Evolutionary conservation across 805 yeast genomes (phyloP), one percentile per base, ranked within the genome.

Genomic region (Metschnikowia kofuensis): DNA sequence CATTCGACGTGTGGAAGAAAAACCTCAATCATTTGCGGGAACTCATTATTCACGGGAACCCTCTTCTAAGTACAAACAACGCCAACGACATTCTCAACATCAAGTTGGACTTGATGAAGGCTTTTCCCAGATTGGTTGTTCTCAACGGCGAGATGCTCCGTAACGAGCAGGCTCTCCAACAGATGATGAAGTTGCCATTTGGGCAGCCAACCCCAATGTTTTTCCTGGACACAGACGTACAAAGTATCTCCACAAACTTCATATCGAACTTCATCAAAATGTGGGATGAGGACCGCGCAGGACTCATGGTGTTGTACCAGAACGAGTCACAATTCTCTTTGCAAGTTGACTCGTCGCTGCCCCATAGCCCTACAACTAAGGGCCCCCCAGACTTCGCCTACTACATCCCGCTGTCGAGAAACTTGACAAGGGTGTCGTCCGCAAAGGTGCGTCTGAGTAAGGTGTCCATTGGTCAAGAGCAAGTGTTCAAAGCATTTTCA

Each of bases 281-380:
- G 42, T 94, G 96, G 96, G 99, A 94, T 69, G 59, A 77, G 6
- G 83, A 87, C 61, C 73, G 99, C 51, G 60, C 75, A 9, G 91
- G 85, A 48, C 72, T 94, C 42, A 63, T 85, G 65, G 76, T 78
- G 38, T 71, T 94, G 30, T 94, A 94, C 64, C 89, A 94, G 45
- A 79, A 80, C 42, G 86, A 85, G 59, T 89, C 97, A 0, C 88
- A 86, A 62, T 92, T 94, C 59, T 90, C 97, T 0, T 63, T 86
- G 47, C 85, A 87, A 51, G 82, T 85, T 21, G 95, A 89, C 67
- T 72, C 88, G 0, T 70, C 83, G 0, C 85, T 85, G 40, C 92
- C 96, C 8, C 74, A 78, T 45, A 50, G 57, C 8, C 49, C 62
- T 7, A 55, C 53, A 13, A 37, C 57, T 44, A 48, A 64, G 45